A percentile compares a stretch with the other conserved stretches of the same genome.
Evolutionary conservation across 2,329 filamentous ascomycete genomes (phyloP).

Genomic region (Penicillium sp.): DNA sequence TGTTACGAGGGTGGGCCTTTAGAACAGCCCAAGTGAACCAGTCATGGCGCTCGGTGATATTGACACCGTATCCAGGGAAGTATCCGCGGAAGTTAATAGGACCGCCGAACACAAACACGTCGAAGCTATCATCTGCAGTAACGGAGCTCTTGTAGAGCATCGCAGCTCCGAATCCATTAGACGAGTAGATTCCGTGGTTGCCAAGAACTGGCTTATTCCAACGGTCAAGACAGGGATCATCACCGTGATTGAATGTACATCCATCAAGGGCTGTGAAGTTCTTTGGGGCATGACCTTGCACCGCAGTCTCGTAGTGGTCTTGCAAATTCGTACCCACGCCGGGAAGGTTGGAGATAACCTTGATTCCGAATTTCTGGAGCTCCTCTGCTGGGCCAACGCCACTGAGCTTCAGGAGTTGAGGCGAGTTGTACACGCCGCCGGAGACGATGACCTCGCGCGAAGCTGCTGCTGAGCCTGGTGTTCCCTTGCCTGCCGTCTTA

Average conservation of each 20-base stretch:
- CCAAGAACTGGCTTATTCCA: slow-evolving; percentile 43
- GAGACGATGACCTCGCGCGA: slow-evolving; percentile 48
- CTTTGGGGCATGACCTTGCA: slow-evolving; percentile 41
- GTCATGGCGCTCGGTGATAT: slow-evolving; percentile 41
- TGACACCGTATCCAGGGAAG: slow-evolving; percentile 44
- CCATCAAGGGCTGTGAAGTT: slow-evolving; percentile 32
- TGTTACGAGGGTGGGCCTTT: slow-evolving; percentile 63
- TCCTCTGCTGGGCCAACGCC: slow-evolving; percentile 60
- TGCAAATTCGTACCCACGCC: slow-evolving; percentile 65
- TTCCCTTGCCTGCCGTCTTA: slow-evolving; percentile 27
- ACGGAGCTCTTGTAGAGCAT: slow-evolving; percentile 40
- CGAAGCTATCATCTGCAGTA: slow-evolving; percentile 47
- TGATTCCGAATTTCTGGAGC: slow-evolving; percentile 55
- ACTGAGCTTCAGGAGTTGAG: slow-evolving; percentile 63
- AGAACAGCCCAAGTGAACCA: slow-evolving; percentile 51
- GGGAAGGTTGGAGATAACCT: slow-evolving; percentile 54
- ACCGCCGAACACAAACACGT: slow-evolving; percentile 56
- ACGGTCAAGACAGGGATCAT: slow-evolving; percentile 45
- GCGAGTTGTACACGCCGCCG: slow-evolving; percentile 60
- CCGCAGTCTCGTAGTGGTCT: slow-evolving; percentile 49
- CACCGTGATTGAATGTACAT: slow-evolving; percentile 31
- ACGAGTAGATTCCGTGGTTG: slow-evolving; percentile 44
- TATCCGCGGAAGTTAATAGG: slow-evolving; percentile 58
- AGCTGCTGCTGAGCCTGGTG: slow-evolving; percentile 42
- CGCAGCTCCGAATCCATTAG: slow-evolving; percentile 56